Base-by-base conservation (phyloP, 192 early-diverging fungal species). In the Backusella parvicylindrica region DNA sequence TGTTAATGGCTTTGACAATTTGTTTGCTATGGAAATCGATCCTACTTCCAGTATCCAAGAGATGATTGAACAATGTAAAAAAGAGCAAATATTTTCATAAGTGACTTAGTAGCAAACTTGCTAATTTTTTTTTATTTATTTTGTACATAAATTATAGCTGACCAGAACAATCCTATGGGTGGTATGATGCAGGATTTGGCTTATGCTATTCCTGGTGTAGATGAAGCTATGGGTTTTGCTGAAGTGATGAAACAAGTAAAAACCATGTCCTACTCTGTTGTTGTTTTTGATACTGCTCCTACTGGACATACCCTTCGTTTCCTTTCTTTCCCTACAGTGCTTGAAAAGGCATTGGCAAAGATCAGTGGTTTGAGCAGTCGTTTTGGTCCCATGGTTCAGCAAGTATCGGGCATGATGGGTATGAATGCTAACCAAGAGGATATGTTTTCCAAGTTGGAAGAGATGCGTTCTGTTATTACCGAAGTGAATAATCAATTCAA, bases 171-270 rank as follows among this genome's bases (percentile, higher is more conserved):
- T 40, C 89, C 89, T 35, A 93, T 94, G 89, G 93, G 92, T 71
- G 87, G 90, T 35, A 93, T 95, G 83, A 92, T 99, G 87, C 94
- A 97, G 85, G 98, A 99, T 84, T 90, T 99, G 76, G 97, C 97
- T 9, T 99, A 98, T 84, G 96, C 96, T 35, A 99, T 99, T 83
- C 98, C 98, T 33, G 98, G 98, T 82, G 97, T 99, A 15, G 98
- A 99, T 83, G 98, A 99, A 84, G 98, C 98, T 26, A 99, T 99
- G 97, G 95, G 96, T 53, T 99, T 99, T 86, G 97, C 97, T n/a
- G 98, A 99, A 80, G 98, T 99, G 16, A 99, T 99, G 98, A 99
- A 99, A 75, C 91, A 98, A 74, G 98, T 99, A 47, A 97, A 99
- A 85, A 95, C 95, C 70, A 99, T 99, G 97, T 95, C 99, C 72